A percentile compares a stretch with the other conserved stretches of the same genome.
These are phyloP conservation scores for Suhomyces atakaporum DNA, from an alignment of 1,139 yeast genomes.

Conservation along the genomic window DNA sequence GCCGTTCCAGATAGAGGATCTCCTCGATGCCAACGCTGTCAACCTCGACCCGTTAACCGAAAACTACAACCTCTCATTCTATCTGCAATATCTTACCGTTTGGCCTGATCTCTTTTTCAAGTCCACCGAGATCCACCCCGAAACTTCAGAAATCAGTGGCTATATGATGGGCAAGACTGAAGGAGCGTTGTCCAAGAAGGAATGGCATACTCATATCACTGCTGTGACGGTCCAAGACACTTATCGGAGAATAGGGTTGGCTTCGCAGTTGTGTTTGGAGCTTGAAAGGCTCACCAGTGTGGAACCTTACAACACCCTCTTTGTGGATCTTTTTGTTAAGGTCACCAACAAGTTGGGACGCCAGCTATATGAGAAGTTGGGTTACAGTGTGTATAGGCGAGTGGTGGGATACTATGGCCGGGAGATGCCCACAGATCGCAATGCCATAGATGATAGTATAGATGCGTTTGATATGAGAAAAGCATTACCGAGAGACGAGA, in stretches of 20 bases:
- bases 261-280: constrained; percentile 72
- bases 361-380: constrained; percentile 78
- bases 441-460: constrained; percentile 56
- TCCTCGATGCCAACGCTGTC: constrained; percentile 69
- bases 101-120: constrained; percentile 94
- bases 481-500: constrained; percentile 56
- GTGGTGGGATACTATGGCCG: constrained; percentile 87
- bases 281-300: constrained; percentile 69
- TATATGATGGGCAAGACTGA: constrained; percentile 98
- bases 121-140: constrained; percentile 35
- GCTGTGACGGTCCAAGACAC: constrained; percentile 89
- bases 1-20: constrained; percentile 86
- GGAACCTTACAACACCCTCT: constrained; percentile 71
- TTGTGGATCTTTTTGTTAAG: constrained; percentile 88
- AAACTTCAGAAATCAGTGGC: constrained; percentile 51
- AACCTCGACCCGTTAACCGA: constrained; percentile 90
- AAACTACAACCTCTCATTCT: constrained; percentile 82
- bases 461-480: constrained; percentile 92
- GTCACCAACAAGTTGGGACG: constrained; percentile 81
- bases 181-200: constrained; percentile 62
- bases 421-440: constrained; percentile 47
- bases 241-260: constrained; percentile 83
- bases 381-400: constrained; percentile 80
- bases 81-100: constrained; percentile 73
- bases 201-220: constrained; percentile 97